Base-by-base conservation (phyloP, 176 grass and related monocot species). In the Oryza glaberrima region DNA sequence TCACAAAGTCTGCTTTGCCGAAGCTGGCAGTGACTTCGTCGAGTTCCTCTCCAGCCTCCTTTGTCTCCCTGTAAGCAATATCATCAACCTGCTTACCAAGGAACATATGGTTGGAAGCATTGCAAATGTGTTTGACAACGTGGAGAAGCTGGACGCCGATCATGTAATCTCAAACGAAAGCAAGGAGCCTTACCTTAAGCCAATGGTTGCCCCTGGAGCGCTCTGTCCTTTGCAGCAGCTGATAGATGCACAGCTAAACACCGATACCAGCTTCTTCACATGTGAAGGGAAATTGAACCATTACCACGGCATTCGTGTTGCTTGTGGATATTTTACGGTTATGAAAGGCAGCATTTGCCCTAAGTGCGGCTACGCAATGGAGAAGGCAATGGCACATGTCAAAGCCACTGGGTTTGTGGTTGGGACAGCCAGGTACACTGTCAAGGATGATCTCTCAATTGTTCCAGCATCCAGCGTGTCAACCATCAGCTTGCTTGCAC, bases 101-200 rank as follows among this genome's bases (percentile, higher is more conserved):
- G 72, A 87, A 44, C 65, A 19, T 20, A 63, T 81, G 85, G 71
- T 35, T 11, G 85, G 85, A 44, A 47, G 78, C 19, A 70, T 87
- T 4, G 72, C 45, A 2, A 84, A 84, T 49, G 65, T 69, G 48
- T 45, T 70, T 46, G 13, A 23, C 65, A 87, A 65, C 9, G 3
- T 87, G 49, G 22, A 77, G 19, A 46, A 69, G n/a, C 49, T 87
- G 6, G 65, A 77, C 4, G 3, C 26, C 14, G 70, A 87, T 9
- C 82, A 64, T 25, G 8, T 67, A 22, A 19, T 75, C 17, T 40
- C 82, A 75, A 23, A 20, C 65, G 25, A 25, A 32, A 79, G 54
- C 68, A 70, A 82, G 79, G 20, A 49, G 34, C 10, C 3, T 4
- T 20, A 47, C 6, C 26, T 87, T 19, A 77, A 9, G 8, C 64